Percentiles rank a stretch among this genome's conserved stretches.
Conservation (phyloP, 306 rosid species). For the Fragaria iinumae region DNA sequence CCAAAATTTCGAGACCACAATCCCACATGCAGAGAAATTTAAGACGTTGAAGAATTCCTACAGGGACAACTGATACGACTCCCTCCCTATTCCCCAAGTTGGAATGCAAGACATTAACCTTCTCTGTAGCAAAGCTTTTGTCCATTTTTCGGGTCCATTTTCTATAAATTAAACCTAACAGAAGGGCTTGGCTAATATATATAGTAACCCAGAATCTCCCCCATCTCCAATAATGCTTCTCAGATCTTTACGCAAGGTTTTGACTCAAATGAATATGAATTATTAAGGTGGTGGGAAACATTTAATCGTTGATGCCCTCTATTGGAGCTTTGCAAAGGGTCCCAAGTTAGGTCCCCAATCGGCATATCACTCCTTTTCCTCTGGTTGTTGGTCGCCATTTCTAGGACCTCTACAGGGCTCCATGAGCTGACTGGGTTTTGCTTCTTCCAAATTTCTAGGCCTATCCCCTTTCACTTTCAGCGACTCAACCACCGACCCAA, state of each 20-base stretch:
- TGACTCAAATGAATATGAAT: not conserved
- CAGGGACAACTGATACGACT: not conserved
- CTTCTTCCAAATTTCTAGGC: not conserved
- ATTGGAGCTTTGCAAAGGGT: not conserved
- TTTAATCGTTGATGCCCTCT: not conserved
- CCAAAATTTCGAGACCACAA: constrained; percentile 2
- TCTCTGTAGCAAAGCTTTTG: not conserved
- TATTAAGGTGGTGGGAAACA: not conserved
- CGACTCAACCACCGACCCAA: not conserved
- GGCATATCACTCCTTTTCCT: not conserved
- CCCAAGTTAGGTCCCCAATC: not conserved
- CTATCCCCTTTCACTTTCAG: not conserved
- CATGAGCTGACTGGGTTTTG: not conserved
- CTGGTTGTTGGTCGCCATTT: not conserved
- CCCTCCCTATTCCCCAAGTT: not conserved
- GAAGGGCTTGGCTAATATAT: not conserved
- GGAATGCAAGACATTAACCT: not conserved
- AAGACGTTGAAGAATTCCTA: not conserved
- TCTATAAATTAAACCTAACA: not conserved
- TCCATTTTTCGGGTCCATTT: constrained; percentile 1
- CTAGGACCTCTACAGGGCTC: not conserved
- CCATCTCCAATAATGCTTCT: not conserved
- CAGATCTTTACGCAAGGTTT: not conserved
- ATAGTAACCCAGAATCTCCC: not conserved
- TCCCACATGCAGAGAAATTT: constrained; percentile 15